Evolutionary conservation across 2,329 filamentous ascomycete genomes (phyloP), one percentile per base, ranked within the genome.

Genomic region (Paraconiothyrium sp.): DNA sequence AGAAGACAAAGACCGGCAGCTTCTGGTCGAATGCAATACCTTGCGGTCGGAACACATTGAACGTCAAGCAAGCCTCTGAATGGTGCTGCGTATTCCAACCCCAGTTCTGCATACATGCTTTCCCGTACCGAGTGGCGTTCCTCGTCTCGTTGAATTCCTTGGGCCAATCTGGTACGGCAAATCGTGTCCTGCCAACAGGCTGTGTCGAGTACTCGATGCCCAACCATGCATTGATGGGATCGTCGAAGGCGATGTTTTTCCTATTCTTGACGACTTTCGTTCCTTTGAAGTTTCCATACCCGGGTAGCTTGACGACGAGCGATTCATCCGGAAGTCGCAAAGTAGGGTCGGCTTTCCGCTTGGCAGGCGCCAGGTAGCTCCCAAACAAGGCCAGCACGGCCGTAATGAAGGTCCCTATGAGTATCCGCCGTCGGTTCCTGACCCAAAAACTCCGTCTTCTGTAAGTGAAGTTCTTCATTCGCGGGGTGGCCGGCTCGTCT

Each of bases 131-230:
- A 0, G 72, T 72, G 4, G 82, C 82, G 1, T 72, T 63, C 59
- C 76, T 79, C 8, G 78, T 71, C 0, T 80, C 82, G 1, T 78
- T 70, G 50, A 84, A 83, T 1, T 75, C 64, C 4, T 65, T 63
- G 0, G 83, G 82, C 77, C 76, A 81, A 24, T 76, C 72, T 22
- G 82, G 73, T 0, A 80, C 74, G 13, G 68, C 71, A 58, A 84
- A 84, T 8, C 83, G 80, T 14, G 70, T 63, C 3, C 79, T 70
- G 5, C 79, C 81, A 1, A 78, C 66, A 34, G 75, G 75, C 58
- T 76, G 76, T 0, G 81, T 82, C 0, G 83, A 77, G 52, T 83
- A 85, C 65, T 83, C 80, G 35, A 84, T 78, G 2, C 82, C 81
- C 6, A 84, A 71, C 83, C 82, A 85, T 0, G 83, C 82, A 62